Percentiles rank a stretch among this genome's conserved stretches.
Conservation (phyloP, 176 grass and related monocot genomes). For the Tillandsia leiboldiana region DNA sequence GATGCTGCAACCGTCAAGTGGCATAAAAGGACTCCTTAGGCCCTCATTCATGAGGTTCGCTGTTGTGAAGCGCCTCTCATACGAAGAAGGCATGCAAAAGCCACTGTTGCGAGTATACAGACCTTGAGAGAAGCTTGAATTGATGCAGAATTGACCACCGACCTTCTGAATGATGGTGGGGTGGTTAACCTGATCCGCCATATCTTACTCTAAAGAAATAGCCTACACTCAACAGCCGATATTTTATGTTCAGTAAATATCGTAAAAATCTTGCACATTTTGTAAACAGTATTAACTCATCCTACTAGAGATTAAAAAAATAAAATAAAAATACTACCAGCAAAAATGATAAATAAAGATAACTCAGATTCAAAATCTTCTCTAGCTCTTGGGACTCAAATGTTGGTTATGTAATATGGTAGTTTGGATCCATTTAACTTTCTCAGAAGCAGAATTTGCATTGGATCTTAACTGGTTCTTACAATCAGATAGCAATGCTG, state of each 20-base stretch:
- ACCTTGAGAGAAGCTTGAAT: conserved; percentile 5
- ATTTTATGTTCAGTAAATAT: background rate
- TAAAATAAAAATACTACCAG: no score
- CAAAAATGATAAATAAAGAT: no score
- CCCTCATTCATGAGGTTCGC: background rate
- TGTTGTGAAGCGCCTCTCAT: conserved; percentile 1
- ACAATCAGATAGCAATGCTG: no score
- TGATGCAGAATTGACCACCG: background rate
- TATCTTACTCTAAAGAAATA: background rate
- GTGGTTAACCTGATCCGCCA: conserved; percentile 9
- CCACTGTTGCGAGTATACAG: background rate
- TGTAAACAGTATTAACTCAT: background rate
- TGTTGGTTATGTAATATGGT: no score
- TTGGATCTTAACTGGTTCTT: no score
- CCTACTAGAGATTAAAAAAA: no score
- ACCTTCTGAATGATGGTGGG: conserved; percentile 11
- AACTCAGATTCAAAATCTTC: no score
- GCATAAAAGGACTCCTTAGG: background rate
- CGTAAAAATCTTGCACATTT: background rate
- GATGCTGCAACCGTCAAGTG: background rate
- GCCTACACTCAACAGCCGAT: background rate
- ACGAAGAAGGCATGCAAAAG: background rate
- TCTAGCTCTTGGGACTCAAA: no score
- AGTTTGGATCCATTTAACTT: no score
- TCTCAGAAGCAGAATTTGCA: no score